A percentile compares a stretch with the other conserved stretches of the same genome.
These are phyloP conservation scores for Mimosa pudica DNA, from an alignment of 306 rosid species.

Conservation along the genomic window DNA sequence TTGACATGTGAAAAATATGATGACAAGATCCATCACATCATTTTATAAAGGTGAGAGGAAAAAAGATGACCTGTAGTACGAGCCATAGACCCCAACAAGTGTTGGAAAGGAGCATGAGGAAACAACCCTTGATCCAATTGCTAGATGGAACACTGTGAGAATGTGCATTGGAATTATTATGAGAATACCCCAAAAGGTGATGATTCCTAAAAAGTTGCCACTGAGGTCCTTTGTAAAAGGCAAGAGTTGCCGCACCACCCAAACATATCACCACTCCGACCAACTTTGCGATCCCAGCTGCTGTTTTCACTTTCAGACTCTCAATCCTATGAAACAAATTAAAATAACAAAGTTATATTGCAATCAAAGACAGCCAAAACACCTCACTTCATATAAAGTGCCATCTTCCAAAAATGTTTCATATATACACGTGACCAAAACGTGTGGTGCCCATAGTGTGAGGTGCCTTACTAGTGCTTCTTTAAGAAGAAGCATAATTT, in stretches of 20 bases:
- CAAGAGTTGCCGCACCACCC: constrained; percentile 65
- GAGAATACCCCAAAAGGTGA: constrained; percentile 36
- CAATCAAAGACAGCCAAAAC: not conserved
- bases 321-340: constrained; percentile 52
- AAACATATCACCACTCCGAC: constrained; percentile 62
- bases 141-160: constrained; percentile 31
- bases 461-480: not conserved
- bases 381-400: not conserved
- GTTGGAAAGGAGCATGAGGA: constrained; percentile 76
- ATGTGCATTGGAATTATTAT: constrained; percentile 30
- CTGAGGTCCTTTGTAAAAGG: constrained; percentile 77
- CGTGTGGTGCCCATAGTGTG: not conserved
- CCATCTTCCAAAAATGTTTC: not conserved
- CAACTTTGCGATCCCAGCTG: constrained; percentile 66
- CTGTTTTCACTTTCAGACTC: constrained; percentile 55
- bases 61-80: constrained; percentile 65
- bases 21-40: not conserved
- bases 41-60: not conserved
- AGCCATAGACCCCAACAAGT: constrained; percentile 74
- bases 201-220: constrained; percentile 40
- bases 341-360: not conserved
- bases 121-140: constrained; percentile 84
- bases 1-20: not conserved
- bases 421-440: not conserved
- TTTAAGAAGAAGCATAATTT: not conserved